These are phyloP conservation scores for Pleurostoma richardsiae DNA, from an alignment of 2,329 filamentous ascomycete genomes.

Conservation along the genomic window DNA sequence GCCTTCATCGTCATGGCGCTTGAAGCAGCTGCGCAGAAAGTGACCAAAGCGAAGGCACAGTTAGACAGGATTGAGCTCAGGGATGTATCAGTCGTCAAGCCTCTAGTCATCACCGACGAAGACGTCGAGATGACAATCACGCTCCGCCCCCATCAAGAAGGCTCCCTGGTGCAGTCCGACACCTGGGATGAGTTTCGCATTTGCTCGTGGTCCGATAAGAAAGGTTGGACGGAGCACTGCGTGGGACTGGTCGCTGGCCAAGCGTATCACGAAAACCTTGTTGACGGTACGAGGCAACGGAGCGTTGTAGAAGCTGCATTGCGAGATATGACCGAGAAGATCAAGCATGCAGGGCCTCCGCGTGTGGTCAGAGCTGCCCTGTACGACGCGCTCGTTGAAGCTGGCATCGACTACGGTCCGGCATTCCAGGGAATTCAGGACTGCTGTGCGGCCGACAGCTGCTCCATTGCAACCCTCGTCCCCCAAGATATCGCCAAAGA, in stretches of 20 bases:
- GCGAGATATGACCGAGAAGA: constrained; percentile 11
- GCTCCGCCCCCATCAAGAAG: constrained; percentile 35
- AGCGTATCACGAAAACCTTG: constrained; percentile 28
- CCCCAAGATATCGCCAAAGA: constrained; percentile 29
- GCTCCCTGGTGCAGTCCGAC: constrained; percentile 32
- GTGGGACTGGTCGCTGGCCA: constrained; percentile 42
- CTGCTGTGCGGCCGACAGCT: constrained; percentile 30
- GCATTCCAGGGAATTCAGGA: constrained; percentile 46
- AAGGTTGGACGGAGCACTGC: constrained; percentile 56
- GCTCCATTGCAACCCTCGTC: constrained; percentile 26
- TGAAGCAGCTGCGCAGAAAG: constrained; percentile 36
- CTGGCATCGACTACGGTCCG: constrained; percentile 45
- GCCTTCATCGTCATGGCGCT: constrained; percentile 47
- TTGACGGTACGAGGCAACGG: constrained; percentile 28
- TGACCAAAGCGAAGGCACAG: constrained; percentile 14
- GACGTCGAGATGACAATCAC: constrained; percentile 46
- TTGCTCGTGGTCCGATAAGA: constrained; percentile 43
- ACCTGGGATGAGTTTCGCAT: constrained; percentile 53
- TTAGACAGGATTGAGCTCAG: constrained; percentile 39
- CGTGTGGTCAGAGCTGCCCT: constrained; percentile 22
- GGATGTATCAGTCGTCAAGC: constrained; percentile 38
- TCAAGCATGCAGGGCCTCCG: neutral
- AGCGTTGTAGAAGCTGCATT: constrained; percentile 21
- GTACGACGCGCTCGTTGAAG: constrained; percentile 38
- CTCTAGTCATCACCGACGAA: constrained; percentile 40